A percentile compares a stretch with the other conserved stretches of the same genome.
phyloP scores from a whole-genome alignment of 1,284 basidiomycete species.

The Cutaneotrichosporon sp. region DNA sequence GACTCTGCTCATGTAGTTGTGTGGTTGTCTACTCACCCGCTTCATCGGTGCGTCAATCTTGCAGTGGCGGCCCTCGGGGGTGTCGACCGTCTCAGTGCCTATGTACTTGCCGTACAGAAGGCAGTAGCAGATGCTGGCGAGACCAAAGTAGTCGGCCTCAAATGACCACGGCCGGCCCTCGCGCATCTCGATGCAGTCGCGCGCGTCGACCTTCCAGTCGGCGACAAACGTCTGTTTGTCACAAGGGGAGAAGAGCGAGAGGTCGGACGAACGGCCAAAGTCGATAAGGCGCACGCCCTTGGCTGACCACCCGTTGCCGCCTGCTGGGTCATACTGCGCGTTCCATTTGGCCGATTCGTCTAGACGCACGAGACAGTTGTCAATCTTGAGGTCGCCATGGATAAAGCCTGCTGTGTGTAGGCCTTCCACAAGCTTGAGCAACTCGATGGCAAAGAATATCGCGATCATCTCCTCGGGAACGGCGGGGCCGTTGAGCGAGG shows the following conservation, averaged over 20 bases:
- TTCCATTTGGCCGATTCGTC: conserved; percentile 75
- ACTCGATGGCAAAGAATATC: conserved; percentile 90
- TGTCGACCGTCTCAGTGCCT: conserved; percentile 52
- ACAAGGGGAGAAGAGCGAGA: conserved; percentile 64
- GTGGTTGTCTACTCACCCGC: conserved; percentile 49
- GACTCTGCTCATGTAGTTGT: not conserved
- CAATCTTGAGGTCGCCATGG: conserved; percentile 98
- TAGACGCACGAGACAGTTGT: conserved; percentile 91
- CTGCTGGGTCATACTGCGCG: conserved; percentile 65
- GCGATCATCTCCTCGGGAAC: conserved; percentile 86
- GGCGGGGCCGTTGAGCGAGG: conserved; percentile 30
- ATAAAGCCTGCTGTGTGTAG: conserved; percentile 80
- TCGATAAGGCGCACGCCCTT: conserved; percentile 93
- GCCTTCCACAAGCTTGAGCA: conserved; percentile 74
- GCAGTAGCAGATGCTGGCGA: conserved; percentile 88
- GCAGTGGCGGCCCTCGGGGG: conserved; percentile 44
- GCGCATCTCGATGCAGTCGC: conserved; percentile 87
- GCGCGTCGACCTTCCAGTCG: conserved; percentile 80
- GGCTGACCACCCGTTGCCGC: conserved; percentile 72
- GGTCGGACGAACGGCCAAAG: conserved; percentile 91
- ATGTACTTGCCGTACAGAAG: conserved; percentile 96
- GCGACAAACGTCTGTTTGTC: conserved; percentile 67
- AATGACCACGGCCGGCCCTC: conserved; percentile 80
- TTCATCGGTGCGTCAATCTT: conserved; percentile 75
- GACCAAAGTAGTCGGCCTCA: conserved; percentile 92